phyloP scores from a whole-genome alignment of 305 asterid genomes.

The Fraxinus nigra region DNA sequence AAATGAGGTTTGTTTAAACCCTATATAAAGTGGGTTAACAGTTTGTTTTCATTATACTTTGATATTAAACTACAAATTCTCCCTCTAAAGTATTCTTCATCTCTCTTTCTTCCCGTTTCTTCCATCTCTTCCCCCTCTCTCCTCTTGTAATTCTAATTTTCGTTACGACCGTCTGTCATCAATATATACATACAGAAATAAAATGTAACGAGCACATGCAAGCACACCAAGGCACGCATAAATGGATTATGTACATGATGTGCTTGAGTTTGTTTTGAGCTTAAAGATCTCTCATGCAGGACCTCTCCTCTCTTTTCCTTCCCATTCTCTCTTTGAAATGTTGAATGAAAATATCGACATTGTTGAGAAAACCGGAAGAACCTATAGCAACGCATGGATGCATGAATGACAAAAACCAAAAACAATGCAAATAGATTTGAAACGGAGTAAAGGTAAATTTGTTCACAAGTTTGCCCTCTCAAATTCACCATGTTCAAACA shows the following conservation, averaged over 20 bases:
- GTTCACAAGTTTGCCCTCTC: neutral
- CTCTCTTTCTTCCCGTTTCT: neutral
- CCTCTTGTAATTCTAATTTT: neutral
- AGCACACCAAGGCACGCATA: neutral
- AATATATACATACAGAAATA: neutral
- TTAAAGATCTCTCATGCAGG: neutral
- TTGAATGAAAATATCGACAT: neutral
- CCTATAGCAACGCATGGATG: neutral
- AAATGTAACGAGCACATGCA: neutral
- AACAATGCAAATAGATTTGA: neutral
- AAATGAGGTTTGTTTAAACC: neutral
- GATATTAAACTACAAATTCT: neutral
- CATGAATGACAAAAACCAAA: neutral
- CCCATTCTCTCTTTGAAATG: neutral
- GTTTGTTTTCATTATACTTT: neutral
- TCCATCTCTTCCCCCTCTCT: neutral
- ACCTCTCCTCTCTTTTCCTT: neutral
- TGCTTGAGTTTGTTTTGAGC: neutral
- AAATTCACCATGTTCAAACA: conserved; percentile 2
- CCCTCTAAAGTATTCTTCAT: neutral
- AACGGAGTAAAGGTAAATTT: conserved; percentile 10
- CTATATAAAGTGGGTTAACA: neutral
- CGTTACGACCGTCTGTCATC: neutral
- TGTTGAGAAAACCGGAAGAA: conserved; percentile 1
- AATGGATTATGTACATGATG: neutral